phyloP scores from a whole-genome alignment of 495 filamentous ascomycete genomes.

The Lentithecium fluviatile region DNA sequence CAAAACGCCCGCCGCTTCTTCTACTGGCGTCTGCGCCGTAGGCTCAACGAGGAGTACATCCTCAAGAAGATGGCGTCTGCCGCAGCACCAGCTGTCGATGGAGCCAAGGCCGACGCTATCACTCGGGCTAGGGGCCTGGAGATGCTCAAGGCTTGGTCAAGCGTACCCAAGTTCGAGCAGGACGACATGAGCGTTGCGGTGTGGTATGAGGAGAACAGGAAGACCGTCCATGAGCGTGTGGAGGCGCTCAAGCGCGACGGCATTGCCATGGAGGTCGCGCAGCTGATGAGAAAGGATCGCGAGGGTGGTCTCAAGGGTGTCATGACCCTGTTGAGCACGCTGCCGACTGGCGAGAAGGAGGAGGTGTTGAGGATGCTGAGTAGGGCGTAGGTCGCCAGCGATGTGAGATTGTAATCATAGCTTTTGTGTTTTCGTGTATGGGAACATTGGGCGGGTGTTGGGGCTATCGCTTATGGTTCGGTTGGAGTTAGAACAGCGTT shows the following conservation, averaged over 20 bases:
- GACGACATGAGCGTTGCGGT: slow-evolving; percentile 81
- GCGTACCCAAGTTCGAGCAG: slow-evolving; percentile 65
- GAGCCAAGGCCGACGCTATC: slow-evolving; percentile 44
- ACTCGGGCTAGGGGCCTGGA: slow-evolving; percentile 62
- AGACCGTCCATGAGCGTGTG: slow-evolving; percentile 72
- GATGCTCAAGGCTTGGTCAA: slow-evolving; percentile 75
- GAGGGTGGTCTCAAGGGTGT: slow-evolving; percentile 84
- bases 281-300: slow-evolving; percentile 69
- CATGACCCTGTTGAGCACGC: slow-evolving; percentile 75
- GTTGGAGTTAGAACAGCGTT: neutral
- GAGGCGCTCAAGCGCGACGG: slow-evolving; percentile 75
- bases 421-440: neutral
- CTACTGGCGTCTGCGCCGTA: slow-evolving; percentile 98
- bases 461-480: neutral
- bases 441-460: neutral
- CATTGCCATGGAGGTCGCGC: slow-evolving; percentile 74
- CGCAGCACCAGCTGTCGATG: slow-evolving; percentile 36
- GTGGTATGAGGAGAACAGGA: slow-evolving; percentile 97
- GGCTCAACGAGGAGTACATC: slow-evolving; percentile 94
- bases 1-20: slow-evolving; percentile 93
- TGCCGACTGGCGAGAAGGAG: slow-evolving; percentile 86
- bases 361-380: slow-evolving; percentile 66
- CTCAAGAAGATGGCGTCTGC: slow-evolving; percentile 78
- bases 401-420: slow-evolving; percentile 10
- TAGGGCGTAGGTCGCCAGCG: slow-evolving; percentile 23